These are phyloP conservation scores for Murraya koenigii DNA, from an alignment of 345 rosid genomes.

Conservation along the genomic window DNA sequence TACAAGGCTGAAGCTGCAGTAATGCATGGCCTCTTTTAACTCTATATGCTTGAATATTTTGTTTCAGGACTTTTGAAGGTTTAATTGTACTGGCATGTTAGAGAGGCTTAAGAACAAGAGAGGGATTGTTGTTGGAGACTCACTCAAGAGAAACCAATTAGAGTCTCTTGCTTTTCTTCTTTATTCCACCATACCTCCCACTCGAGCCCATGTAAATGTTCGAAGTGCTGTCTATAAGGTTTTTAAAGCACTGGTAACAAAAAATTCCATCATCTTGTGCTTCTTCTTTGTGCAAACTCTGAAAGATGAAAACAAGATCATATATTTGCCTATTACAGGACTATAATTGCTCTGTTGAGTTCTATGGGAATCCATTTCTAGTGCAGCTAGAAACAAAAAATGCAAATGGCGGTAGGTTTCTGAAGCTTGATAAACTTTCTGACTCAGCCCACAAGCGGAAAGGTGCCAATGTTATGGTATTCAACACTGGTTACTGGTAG, in stretches of 20 bases:
- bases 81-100: conserved; percentile 43
- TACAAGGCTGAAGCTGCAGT: too few species aligned
- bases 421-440: conserved; percentile 39
- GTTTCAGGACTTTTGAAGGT: conserved; percentile 23
- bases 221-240: conserved; percentile 11
- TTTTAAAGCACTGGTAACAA: conserved; percentile 38
- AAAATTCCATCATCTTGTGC: not conserved
- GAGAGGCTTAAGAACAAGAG: conserved; percentile 49
- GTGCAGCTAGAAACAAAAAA: conserved; percentile 27
- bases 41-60: not conserved
- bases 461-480: conserved; percentile 47
- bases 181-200: conserved; percentile 38
- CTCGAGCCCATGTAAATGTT: conserved; percentile 22
- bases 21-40: too few species aligned
- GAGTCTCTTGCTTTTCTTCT: conserved; percentile 59
- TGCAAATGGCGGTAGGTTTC: conserved; percentile 24
- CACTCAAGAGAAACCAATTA: conserved; percentile 54
- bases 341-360: conserved; percentile 44
- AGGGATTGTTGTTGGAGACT: conserved; percentile 49
- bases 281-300: not conserved
- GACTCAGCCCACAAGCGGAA: conserved; percentile 29
- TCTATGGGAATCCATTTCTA: conserved; percentile 47
- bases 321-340: conserved; percentile 25
- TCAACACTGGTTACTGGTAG: conserved; percentile 63
- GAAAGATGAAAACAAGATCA: not conserved